These are phyloP conservation scores for Aspergillus thermomutatus DNA, from an alignment of 2,329 filamentous ascomycete species.

Conservation along the genomic window DNA sequence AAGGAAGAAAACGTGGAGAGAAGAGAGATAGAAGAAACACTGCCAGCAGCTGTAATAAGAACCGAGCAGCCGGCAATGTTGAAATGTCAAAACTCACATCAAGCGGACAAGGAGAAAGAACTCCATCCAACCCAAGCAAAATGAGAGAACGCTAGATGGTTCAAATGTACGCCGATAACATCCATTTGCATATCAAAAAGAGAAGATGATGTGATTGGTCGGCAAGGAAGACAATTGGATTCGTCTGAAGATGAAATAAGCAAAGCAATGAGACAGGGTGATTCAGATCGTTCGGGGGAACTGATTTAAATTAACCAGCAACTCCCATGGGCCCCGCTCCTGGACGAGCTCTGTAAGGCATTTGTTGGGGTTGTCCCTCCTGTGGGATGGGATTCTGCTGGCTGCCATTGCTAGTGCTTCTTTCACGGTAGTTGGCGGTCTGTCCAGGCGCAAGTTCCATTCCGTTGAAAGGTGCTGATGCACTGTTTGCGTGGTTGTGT, in stretches of 20 bases:
- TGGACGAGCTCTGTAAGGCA: constrained; percentile 37
- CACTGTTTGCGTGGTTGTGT: constrained; percentile 30
- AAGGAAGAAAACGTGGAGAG: constrained; percentile 6
- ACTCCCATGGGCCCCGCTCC: constrained; percentile 39
- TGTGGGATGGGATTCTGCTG: constrained; percentile 24
- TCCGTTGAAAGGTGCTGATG: constrained; percentile 15
- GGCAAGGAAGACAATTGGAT: constrained; percentile 3
- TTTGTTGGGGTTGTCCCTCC: constrained; percentile 31
- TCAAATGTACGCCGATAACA: constrained; percentile 17
- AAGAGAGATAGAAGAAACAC: constrained; percentile 10
- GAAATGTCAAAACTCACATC: constrained; percentile 21
- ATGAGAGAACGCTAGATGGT: constrained; percentile 28
- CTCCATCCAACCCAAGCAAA: constrained; percentile 28
- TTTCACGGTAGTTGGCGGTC: constrained; percentile 29
- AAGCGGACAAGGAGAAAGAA: constrained; percentile 19
- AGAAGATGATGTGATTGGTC: constrained; percentile 1
- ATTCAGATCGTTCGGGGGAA: constrained; percentile 10
- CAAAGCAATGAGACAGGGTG: constrained; percentile 7
- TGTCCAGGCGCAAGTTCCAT: constrained; percentile 25
- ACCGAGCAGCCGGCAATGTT: constrained; percentile 16
- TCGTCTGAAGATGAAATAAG: constrained; percentile 9
- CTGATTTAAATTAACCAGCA: constrained; percentile 25
- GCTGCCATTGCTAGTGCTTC: constrained; percentile 34
- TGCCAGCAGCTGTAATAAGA: constrained; percentile 11
- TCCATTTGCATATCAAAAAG: constrained; percentile 9